Evolutionary conservation across 2,329 filamentous ascomycete genomes (phyloP), one percentile per base, ranked within the genome.

Genomic region (Colletotrichum zoysiae): DNA sequence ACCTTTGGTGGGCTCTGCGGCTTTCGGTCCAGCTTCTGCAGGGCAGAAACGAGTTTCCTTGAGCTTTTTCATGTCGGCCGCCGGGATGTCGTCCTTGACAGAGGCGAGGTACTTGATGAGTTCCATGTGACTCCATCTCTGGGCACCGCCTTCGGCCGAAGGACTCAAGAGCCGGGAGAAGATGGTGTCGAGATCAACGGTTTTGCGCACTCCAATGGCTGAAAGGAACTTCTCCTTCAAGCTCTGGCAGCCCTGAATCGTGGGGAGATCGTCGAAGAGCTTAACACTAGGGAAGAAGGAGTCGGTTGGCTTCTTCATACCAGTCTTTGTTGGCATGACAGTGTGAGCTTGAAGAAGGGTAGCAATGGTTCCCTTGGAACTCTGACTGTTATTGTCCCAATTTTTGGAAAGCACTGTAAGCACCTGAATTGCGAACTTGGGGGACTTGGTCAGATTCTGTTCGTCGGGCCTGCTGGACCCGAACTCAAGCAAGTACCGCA

Each of bases 201-300:
- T 99, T 83, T 98, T 98, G 71, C 96, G 91, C 35, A 99, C 95
- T 3, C 96, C 95, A 42, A 99, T 85, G 2, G 93, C 89, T 3
- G 88, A 84, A 55, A 99, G 82, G 73, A 99, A 93, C 79, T 97
- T 98, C 57, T 98, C 95, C 79, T 98, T 98, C 16, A 98, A 89
- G 42, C 91, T 89, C 51, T 92, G 90, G 55, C 95, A 90, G 16
- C 89, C 90, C 74, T 91, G 89, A 1, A 98, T 90, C 16, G 92
- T 91, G 0, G 96, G 95, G 20, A 99, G 85, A 79, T 99, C 96
- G 73, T 98, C 95, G 78, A 99, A 99, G 0, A 99, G 85, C 79
- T 94, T 96, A 48, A 99, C 96, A n/a, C 90, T 92, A 2, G 93
- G 90, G 78, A 99, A 98, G 81, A 98, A 99, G 0, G 96, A 91